Percentiles rank a stretch among this genome's conserved stretches.
These are phyloP conservation scores for Nepenthes alata DNA, from an alignment of 179 eudicot genomes.

Conservation along the genomic window DNA sequence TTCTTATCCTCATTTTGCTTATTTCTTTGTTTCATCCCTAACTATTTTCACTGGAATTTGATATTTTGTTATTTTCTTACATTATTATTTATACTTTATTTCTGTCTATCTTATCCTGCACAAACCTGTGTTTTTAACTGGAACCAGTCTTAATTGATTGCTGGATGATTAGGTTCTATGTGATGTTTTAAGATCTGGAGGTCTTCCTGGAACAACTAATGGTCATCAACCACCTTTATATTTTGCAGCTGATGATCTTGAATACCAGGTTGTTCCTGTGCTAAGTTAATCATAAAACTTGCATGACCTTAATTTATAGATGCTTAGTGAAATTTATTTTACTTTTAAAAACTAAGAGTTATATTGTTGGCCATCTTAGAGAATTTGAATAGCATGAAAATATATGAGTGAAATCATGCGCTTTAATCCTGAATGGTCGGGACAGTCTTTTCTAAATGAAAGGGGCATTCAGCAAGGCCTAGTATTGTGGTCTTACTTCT, in stretches of 20 bases:
- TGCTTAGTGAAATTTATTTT: neutral
- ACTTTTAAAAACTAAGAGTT: no score
- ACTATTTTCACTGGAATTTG: neutral
- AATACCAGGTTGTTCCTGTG: constrained; percentile 52
- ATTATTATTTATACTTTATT: neutral
- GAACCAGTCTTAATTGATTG: neutral
- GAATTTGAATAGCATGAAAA: no score
- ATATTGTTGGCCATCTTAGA: no score
- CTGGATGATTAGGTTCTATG: constrained; percentile 52
- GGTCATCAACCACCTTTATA: constrained; percentile 56
- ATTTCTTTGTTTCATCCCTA: neutral
- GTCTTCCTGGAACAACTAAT: constrained; percentile 49
- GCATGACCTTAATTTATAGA: neutral
- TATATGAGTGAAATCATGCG: no score
- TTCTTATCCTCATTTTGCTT: neutral
- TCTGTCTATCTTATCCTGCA: neutral
- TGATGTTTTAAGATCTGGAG: constrained; percentile 72
- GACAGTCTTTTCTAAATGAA: no score
- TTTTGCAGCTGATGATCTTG: constrained; percentile 73
- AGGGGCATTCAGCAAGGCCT: no score
- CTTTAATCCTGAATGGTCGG: no score
- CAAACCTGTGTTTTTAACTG: neutral
- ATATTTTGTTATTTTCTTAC: neutral
- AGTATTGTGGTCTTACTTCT: no score
- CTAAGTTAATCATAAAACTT: neutral